Evolutionary conservation across 2,329 filamentous ascomycete genomes (phyloP), one percentile per base, ranked within the genome.

Genomic region (Pleoardoris graminearum): DNA sequence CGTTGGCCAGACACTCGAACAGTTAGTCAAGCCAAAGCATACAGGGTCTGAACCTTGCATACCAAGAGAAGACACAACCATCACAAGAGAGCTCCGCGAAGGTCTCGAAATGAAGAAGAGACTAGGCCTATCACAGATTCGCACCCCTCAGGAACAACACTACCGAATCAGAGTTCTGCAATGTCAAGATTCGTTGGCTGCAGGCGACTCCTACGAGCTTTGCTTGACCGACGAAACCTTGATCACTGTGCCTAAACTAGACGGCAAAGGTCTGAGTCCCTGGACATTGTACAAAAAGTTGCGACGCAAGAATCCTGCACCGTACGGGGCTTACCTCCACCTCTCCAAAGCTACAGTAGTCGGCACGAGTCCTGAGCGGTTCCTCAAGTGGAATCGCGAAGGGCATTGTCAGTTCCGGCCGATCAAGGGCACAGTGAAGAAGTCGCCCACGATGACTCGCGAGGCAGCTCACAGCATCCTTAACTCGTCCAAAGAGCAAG

Each of bases 361-460:
- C 36, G 88, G 88, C 73, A 88, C 85, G 67, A 94, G 89, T 11
- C 91, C 91, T 0, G 91, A 97, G 75, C 88, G 91, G 3, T 97
- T 96, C 68, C 80, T 96, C 14, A 83, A 82, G 37, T 87, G 83
- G 82, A 76, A 78, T 27, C 76, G 79, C 27, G 51, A 63, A 1
- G 85, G 86, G 0, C 70, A 77, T 29, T 89, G 86, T 74, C 84
- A 86, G 51, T 91, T 96, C 81, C 84, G 91, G 7, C 91, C 91
- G 0, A 96, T 96, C 85, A 97, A 97, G 76, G 91, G 91, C 44
- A 97, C 91, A 0, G 89, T 96, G 23, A 86, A 85, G 65, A 94
- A 94, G 62, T 83, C 82, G 0, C 75, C 79, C 1, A 77, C 77
- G 1, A 85, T 86, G 44, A 92, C 87, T 0, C 79, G 89, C 16